Base-by-base conservation (phyloP, 2,329 filamentous ascomycete species). In the Beauveria caledonica region DNA sequence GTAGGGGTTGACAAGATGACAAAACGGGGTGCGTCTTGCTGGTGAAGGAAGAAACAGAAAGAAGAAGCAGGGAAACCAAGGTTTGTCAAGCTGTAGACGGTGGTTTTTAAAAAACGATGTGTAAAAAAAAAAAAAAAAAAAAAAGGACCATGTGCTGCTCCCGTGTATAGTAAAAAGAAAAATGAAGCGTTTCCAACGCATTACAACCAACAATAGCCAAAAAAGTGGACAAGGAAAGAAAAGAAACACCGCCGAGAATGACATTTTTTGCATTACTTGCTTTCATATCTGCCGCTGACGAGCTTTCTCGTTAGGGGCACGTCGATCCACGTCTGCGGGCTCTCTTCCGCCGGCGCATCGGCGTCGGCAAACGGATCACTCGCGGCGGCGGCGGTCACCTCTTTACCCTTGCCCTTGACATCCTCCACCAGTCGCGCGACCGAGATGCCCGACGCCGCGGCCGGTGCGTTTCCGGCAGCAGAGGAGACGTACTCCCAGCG, bases 251-350 rank as follows among this genome's bases (percentile, higher is more conserved):
- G 57, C 17, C 13, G 13, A 25, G 17, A 49, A 36, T 7, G 21
- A 40, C 39, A 19, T 23, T 59, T 25, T 40, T 48, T 33, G 13
- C 6, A 56, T 25, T 53, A 62, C 27, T 63, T 72, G 49, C 84
- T 83, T 67, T 89, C 84, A 72, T 94, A 96, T 74, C 87, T 89
- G 51, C 90, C 90, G 69, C 84, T 86, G 25, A 89, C 80, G 65
- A 94, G 71, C 74, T 87, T 92, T 72, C 83, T 84, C 58, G 80
- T 75, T 5, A 82, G 78, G 11, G 85, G 83, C 42, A 95, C 81
- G 45, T 85, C 82, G 29, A 81, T 80, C 91, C 90, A 96, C 36
- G 66, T 68, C 62, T 72, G 72, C 62, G 54, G n/a, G 3, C 23
- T 13, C 2, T 27, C 64, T 62, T 64, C 63, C 58, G 25, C 65